Conservation (phyloP, 768 basidiomycete genomes). For the Russula sp. region DNA sequence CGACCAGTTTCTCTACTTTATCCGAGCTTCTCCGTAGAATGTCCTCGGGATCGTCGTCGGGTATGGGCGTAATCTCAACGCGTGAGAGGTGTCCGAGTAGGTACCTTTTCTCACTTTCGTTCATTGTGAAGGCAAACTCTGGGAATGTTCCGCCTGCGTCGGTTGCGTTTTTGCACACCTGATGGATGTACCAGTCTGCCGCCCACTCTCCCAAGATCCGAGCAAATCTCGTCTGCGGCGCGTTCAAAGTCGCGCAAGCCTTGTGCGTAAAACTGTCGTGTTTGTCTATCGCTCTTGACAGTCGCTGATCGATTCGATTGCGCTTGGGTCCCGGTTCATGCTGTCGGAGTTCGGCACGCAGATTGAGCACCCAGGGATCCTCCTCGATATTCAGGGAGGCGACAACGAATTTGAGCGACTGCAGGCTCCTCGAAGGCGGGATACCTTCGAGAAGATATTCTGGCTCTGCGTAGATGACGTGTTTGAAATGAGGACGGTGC, state of each 20-base stretch:
- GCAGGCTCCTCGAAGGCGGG: conserved; percentile 51
- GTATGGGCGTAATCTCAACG: conserved; percentile 46
- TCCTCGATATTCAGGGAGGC: conserved; percentile 55
- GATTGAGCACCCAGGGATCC: conserved; percentile 59
- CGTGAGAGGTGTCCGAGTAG: conserved; percentile 49
- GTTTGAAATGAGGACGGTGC: conserved; percentile 62
- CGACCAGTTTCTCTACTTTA: conserved; percentile 56
- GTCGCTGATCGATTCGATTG: conserved; percentile 55
- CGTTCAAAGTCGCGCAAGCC: conserved; percentile 58
- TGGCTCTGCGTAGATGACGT: conserved; percentile 47
- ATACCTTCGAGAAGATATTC: conserved; percentile 36
- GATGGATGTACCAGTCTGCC: conserved; percentile 71
- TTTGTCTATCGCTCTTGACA: conserved; percentile 60
- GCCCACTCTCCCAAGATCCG: conserved; percentile 71
- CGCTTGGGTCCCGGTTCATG: conserved; percentile 43
- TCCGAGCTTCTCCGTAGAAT: conserved; percentile 53
- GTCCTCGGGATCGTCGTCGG: conserved; percentile 47
- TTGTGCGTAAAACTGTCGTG: conserved; percentile 61
- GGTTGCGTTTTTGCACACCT: conserved; percentile 54
- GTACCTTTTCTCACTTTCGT: conserved; percentile 59
- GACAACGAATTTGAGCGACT: conserved; percentile 45
- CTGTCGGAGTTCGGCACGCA: conserved; percentile 47
- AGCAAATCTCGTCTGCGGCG: conserved; percentile 56
- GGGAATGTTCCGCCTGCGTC: conserved; percentile 45
- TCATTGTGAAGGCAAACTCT: conserved; percentile 52